Evolutionary conservation across 2,329 filamentous ascomycete species (phyloP), one percentile per base, ranked within the genome.

Genomic region (Arthrobotrys iridis): DNA sequence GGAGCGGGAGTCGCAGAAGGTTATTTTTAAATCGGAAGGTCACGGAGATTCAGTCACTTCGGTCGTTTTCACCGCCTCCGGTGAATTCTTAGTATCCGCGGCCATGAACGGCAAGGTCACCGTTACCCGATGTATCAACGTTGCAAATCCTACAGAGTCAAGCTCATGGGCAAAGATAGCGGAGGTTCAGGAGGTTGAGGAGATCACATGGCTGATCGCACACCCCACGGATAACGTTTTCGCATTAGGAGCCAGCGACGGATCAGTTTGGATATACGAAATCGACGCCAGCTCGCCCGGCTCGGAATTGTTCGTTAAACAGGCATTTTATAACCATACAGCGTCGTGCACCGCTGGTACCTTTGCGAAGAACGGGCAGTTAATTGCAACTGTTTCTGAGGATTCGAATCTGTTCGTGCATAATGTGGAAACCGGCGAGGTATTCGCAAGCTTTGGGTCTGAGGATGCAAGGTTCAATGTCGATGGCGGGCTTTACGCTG

Each of bases 231-330:
- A 92, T 81, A 88, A 90, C 83, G 89, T 92, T 6, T 81, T 99
- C 77, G 95, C 95, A 0, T 84, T 99, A 5, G 95, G 95, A 68
- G 93, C 93, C 33, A 91, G 87, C 35, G 93, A 99, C 81, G 95
- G 95, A 65, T 93, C 90, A 59, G 93, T 97, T 43, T 99, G 95
- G 95, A 91, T 99, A 7, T 97, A 97, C 84, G 90, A 89, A n/a
- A 86, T 98, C 80, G 90, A 93, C 82, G 84, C 87, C 28, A 85
- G 85, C 63, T 89, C 92, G 33, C 83, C 84, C 35, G 83, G 85
- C 11, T 84, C 84, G 30, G 86, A 91, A 5, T 85, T 98, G 62
- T 89, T 90, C 79, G 95, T 98, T 80, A 87, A 96, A 3, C 92
- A 97, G 84, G 91, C 91, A 24, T 97, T 95, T 84, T 97, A 97